These are phyloP conservation scores for Cladosporium sp. DNA, from an alignment of 2,329 filamentous ascomycete genomes.

Conservation along the genomic window DNA sequence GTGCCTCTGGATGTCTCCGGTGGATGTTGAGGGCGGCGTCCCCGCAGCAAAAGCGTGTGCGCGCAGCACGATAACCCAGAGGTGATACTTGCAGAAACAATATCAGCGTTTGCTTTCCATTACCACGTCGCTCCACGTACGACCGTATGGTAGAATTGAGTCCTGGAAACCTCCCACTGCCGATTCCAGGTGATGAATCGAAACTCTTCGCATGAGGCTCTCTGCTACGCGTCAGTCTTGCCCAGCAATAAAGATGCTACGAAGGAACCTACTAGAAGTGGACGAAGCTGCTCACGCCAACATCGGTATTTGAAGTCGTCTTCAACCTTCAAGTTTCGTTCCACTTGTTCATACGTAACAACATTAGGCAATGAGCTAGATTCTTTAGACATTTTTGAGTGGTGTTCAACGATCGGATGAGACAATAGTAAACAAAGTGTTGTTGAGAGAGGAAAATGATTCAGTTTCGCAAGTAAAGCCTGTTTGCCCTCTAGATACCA, in stretches of 20 bases:
- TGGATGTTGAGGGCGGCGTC: not conserved
- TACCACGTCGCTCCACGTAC: not conserved
- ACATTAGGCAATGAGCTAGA: not conserved
- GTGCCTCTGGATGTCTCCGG: not conserved
- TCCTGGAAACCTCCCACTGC: not conserved
- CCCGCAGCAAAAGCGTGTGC: not conserved
- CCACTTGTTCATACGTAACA: not conserved
- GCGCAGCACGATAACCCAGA: not conserved
- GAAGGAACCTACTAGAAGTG: not conserved
- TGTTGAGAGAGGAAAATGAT: no score
- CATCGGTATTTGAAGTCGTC: not conserved
- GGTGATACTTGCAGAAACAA: not conserved
- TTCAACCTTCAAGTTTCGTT: not conserved
- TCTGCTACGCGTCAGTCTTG: not conserved
- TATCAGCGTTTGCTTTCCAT: not conserved
- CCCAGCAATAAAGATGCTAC: not conserved
- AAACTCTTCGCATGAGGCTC: not conserved
- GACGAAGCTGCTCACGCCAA: not conserved
- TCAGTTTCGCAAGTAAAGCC: no score
- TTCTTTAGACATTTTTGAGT: not conserved
- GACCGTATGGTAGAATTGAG: not conserved
- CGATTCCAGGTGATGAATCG: not conserved
- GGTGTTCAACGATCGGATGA: not conserved
- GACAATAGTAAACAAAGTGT: no score
- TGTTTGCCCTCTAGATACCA: no score